Evolutionary conservation across 352 stramenopile genomes (phyloP).

Genomic region (Globisporangium irregulare): DNA sequence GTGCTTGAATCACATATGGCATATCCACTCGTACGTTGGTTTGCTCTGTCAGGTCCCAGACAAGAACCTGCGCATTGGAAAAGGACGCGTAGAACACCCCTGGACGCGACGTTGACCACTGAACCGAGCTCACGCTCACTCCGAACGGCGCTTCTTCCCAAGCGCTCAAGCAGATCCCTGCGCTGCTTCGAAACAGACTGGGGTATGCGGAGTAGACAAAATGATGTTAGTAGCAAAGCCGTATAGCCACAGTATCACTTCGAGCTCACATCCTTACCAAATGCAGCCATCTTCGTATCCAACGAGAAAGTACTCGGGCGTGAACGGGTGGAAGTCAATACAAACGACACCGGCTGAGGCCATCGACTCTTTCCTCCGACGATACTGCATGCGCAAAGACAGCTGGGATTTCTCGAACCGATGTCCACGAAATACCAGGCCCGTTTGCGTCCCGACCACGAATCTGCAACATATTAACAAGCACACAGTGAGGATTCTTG

Average conservation of each 20-base stretch:
- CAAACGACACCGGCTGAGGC: conserved; percentile 28
- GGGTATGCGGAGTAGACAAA: conserved; percentile 16
- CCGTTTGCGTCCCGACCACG: conserved; percentile 44
- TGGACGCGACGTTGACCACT: conserved; percentile 53
- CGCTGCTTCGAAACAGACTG: conserved; percentile 46
- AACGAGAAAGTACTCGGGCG: conserved; percentile 52
- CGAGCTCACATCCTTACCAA: conserved; percentile 22
- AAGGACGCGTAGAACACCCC: conserved; percentile 58
- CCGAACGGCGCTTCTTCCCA: conserved; percentile 55
- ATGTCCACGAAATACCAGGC: conserved; percentile 33
- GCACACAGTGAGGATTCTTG: background rate
- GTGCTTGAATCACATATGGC: background rate
- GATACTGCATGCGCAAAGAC: conserved; percentile 2
- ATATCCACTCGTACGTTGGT: conserved; percentile 26
- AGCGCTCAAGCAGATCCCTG: conserved; percentile 33
- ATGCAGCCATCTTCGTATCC: conserved; percentile 60
- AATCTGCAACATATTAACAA: conserved; percentile 28
- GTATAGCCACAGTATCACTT: background rate
- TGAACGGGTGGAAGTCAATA: conserved; percentile 55
- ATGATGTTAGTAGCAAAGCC: background rate
- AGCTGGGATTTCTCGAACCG: conserved; percentile 11
- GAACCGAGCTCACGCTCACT: conserved; percentile 34
- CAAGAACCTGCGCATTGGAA: conserved; percentile 37
- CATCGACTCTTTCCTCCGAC: background rate
- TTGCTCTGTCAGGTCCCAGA: conserved; percentile 56